Conservation (phyloP, 169 alveolate genomes). For the Plasmodium gallinaceum region DNA sequence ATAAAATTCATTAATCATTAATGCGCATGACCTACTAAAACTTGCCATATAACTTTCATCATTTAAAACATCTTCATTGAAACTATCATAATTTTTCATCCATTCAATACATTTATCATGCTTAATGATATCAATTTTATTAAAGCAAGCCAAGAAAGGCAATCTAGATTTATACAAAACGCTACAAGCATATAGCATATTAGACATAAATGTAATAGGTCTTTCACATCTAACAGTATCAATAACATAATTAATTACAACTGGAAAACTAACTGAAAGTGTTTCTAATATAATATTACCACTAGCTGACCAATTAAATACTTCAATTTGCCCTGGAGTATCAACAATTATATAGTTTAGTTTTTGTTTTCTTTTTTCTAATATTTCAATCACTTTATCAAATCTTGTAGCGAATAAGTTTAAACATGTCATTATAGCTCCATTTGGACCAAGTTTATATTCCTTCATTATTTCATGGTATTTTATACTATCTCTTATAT, state of each 20-base stretch:
- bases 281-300: slow-evolving; percentile 97
- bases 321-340: slow-evolving; percentile 99
- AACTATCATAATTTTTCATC: slow-evolving; percentile 93
- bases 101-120: slow-evolving; percentile 89
- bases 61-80: slow-evolving; percentile 89
- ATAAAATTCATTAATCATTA: slow-evolving; percentile 94
- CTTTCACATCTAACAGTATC: slow-evolving; percentile 96
- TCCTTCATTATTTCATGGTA: slow-evolving; percentile 97
- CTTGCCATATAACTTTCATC: slow-evolving; percentile 93
- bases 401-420: slow-evolving; percentile 97
- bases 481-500: slow-evolving; percentile 97
- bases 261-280: slow-evolving; percentile 94
- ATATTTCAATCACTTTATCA: slow-evolving; percentile 93
- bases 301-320: slow-evolving; percentile 98
- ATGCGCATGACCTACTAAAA: slow-evolving; percentile 92
- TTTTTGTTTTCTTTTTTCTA: slow-evolving; percentile 88
- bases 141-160: slow-evolving; percentile 95
- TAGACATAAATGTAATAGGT: slow-evolving; percentile 98
- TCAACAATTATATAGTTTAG: slow-evolving; percentile 95
- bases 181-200: slow-evolving; percentile 97
- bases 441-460: slow-evolving; percentile 98
- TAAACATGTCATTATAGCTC: slow-evolving; percentile 98
- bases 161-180: slow-evolving; percentile 95
- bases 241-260: slow-evolving; percentile 92
- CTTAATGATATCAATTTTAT: slow-evolving; percentile 92